phyloP scores from a whole-genome alignment of 2,329 filamentous ascomycete genomes.

The Ploettnerulaceae sp. region DNA sequence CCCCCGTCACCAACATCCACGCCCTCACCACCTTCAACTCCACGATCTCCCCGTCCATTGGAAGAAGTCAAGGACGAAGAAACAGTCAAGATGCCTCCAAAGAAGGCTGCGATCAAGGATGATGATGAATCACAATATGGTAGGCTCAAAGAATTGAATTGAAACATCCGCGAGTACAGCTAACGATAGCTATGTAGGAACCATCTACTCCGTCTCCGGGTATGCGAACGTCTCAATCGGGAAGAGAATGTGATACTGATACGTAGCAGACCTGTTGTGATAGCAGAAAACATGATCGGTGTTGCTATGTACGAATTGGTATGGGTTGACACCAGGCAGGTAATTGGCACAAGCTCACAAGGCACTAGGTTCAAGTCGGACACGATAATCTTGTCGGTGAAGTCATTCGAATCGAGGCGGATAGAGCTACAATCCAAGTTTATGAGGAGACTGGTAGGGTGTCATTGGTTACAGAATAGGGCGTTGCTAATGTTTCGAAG shows the following conservation, averaged over 20 bases:
- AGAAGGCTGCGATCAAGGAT: constrained; percentile 39
- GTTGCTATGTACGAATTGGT: constrained; percentile 99
- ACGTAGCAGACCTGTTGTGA: constrained; percentile 74
- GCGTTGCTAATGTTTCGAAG: constrained; percentile 43
- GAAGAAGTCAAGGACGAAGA: constrained; percentile 3
- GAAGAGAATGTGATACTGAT: constrained; percentile 18
- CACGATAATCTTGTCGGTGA: constrained; percentile 90
- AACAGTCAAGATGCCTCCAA: constrained; percentile 35
- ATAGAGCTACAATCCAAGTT: constrained; percentile 96
- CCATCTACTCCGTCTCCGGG: constrained; percentile 68
- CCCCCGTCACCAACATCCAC: constrained; percentile 23
- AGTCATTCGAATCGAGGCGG: constrained; percentile 94
- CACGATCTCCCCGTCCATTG: constrained; percentile 16
- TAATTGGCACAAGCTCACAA: constrained; percentile 41
- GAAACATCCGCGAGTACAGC: constrained; percentile 14
- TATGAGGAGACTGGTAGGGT: constrained; percentile 93
- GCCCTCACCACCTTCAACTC: constrained; percentile 28
- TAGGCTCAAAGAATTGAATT: constrained; percentile 31
- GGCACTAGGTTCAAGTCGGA: constrained; percentile 74
- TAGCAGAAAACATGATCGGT: constrained; percentile 97
- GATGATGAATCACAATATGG: constrained; percentile 51
- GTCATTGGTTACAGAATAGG: background rate
- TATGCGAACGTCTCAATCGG: constrained; percentile 33
- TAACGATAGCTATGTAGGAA: constrained; percentile 39
- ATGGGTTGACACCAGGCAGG: constrained; percentile 7